Evolutionary conservation across 345 rosid genomes (phyloP).

Genomic region (Arabis hirsuta): DNA sequence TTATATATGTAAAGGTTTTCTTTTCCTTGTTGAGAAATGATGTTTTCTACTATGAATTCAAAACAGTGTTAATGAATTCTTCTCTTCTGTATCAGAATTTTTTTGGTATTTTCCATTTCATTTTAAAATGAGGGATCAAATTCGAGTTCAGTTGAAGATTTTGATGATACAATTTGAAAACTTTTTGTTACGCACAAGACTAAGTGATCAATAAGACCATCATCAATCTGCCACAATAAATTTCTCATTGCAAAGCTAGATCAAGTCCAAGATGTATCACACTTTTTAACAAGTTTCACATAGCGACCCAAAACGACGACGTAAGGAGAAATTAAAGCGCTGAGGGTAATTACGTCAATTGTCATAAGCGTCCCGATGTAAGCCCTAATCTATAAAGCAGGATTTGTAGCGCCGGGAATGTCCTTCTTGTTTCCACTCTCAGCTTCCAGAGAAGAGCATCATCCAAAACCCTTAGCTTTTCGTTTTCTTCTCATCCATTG

Average conservation of each 20-base stretch:
- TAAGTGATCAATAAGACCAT: neutral
- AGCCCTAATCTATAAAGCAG: slow-evolving; percentile 36
- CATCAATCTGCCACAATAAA: neutral
- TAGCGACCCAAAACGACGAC: slow-evolving; percentile 16
- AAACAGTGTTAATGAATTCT: slow-evolving; percentile 12
- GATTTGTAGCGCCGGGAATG: slow-evolving; percentile 14
- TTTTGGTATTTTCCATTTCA: neutral
- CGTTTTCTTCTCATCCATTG: slow-evolving; percentile 19
- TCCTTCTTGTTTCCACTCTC: slow-evolving; percentile 8
- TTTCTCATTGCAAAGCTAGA: neutral
- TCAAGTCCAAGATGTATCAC: neutral
- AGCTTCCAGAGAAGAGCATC: slow-evolving; percentile 9
- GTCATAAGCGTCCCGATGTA: neutral
- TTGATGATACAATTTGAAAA: too few species aligned
- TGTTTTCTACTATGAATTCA: slow-evolving; percentile 15
- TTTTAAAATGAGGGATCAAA: neutral
- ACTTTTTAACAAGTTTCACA: neutral
- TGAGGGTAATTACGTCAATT: slow-evolving; percentile 35
- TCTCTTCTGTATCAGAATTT: neutral
- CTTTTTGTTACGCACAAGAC: neutral
- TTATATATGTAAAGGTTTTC: slow-evolving; percentile 13
- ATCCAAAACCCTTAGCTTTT: slow-evolving; percentile 3
- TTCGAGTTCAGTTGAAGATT: neutral
- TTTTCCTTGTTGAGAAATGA: slow-evolving; percentile 17
- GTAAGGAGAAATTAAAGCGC: neutral